phyloP scores from a whole-genome alignment of 2,329 filamentous ascomycete species.

The Elsinoe perseae region DNA sequence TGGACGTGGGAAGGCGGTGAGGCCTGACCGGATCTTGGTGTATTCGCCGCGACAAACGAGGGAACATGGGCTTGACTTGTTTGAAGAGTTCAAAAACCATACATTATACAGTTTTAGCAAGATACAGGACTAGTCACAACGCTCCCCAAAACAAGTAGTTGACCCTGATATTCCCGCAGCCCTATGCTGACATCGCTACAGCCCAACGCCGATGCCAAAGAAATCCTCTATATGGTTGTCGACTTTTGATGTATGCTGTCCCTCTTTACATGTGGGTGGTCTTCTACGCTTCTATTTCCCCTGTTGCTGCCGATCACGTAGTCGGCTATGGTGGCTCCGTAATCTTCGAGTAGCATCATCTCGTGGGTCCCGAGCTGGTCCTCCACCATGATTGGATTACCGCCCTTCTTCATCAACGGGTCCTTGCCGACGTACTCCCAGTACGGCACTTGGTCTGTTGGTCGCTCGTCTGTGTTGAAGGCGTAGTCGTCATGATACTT shows the following conservation, averaged over 20 bases:
- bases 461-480: constrained; percentile 14
- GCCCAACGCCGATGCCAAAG: not conserved
- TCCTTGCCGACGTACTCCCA: constrained; percentile 17
- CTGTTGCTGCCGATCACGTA: constrained; percentile 17
- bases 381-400: constrained; percentile 12
- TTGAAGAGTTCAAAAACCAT: no score
- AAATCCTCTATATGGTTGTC: constrained; percentile 10
- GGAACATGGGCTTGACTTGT: no score
- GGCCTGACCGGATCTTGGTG: no score
- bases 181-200: no score
- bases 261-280: constrained; percentile 7
- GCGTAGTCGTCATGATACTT: constrained; percentile 17
- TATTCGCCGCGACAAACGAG: no score
- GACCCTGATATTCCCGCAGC: no score
- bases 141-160: no score
- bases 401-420: not conserved
- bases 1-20: no score
- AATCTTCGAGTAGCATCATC: constrained; percentile 17
- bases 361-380: constrained; percentile 19
- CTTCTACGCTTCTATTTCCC: constrained; percentile 14
- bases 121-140: no score
- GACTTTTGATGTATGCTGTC: constrained; percentile 14
- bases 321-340: constrained; percentile 13
- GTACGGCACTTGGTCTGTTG: not conserved
- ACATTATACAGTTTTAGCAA: no score